Evolutionary conservation across 768 basidiomycete genomes (phyloP), one percentile per base, ranked within the genome.

Genomic region (Podaxis pistillaris): DNA sequence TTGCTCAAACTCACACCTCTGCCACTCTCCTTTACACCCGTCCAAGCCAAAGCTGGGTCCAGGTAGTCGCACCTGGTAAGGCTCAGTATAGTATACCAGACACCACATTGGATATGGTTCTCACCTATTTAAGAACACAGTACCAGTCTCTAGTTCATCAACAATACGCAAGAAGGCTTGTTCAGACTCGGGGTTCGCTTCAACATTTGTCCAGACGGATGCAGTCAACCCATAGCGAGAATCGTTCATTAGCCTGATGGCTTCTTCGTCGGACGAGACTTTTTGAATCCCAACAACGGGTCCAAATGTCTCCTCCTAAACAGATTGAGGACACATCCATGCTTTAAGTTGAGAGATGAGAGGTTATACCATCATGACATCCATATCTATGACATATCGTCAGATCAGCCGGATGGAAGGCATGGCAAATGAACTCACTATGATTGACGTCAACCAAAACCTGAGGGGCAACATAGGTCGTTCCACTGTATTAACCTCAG

Each of bases 21-120:
- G 26, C 97, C 97, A 59, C 91, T 94, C 68, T 97, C 78, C 79
- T 98, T 98, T 52, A 93, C 89, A 1, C 96, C 97, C 2, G 89
- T 92, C 97, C 97, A 99, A 0, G 92, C 84, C 1, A 98, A 78
- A 4, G 95, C 94, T 1, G 97, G 96, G 70, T 99, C 97, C 24
- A 97, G 81, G 69, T 81, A 89, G 74, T 99, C 96, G 68, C 91
- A 93, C 47, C 90, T 90, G 65, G 2, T 26, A 33, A 52, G 19
- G 65, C 19, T 24, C 60, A 22, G 56, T 37, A 19, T 24, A 11
- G 17, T 19, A 37, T 30, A 51, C 17, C 58, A 38, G 33, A 26
- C 12, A 24, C 46, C 4, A 57, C 37, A 26, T 40, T 54, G 2
- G 46, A 30, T 37, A 46, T 33, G n/a, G n/a, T 8, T 3, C 19